Evolutionary conservation across 1,284 basidiomycete species (phyloP).

Genomic region (Jaminaea rosea): DNA sequence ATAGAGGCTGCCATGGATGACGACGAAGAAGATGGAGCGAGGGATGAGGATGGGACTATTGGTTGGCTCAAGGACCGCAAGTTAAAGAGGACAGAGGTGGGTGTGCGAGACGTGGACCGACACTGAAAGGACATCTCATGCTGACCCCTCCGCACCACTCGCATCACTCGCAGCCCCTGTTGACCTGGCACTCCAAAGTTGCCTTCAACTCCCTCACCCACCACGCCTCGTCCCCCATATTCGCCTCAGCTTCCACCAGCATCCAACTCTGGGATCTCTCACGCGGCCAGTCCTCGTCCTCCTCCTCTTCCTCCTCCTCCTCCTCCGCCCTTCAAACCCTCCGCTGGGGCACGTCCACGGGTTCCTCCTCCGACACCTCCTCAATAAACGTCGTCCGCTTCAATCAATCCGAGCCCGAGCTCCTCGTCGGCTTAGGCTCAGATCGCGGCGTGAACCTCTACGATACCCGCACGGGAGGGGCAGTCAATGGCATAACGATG

Average conservation of each 20-base stretch:
- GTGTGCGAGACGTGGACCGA: not conserved
- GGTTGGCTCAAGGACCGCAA: slow-evolving; percentile 19
- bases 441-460: slow-evolving; percentile 93
- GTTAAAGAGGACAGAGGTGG: slow-evolving; percentile 22
- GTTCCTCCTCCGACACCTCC: slow-evolving; percentile 48
- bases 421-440: slow-evolving; percentile 83
- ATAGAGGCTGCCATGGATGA: slow-evolving; percentile 34
- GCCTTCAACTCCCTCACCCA: slow-evolving; percentile 76
- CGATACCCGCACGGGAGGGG: slow-evolving; percentile 89
- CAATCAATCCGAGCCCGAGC: slow-evolving; percentile 84
- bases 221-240: slow-evolving; percentile 73
- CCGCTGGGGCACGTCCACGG: slow-evolving; percentile 25
- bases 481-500: slow-evolving; percentile 82
- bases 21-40: slow-evolving; percentile 42
- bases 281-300: slow-evolving; percentile 42
- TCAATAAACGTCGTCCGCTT: slow-evolving; percentile 80
- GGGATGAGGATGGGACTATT: slow-evolving; percentile 25
- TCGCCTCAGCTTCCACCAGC: slow-evolving; percentile 83
- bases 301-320: slow-evolving; percentile 52
- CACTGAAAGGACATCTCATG: not conserved
- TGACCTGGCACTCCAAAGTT: slow-evolving; percentile 35
- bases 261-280: slow-evolving; percentile 98
- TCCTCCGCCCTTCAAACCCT: slow-evolving; percentile 53
- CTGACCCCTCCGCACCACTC: not conserved
- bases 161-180: slow-evolving; percentile 19